A percentile compares a stretch with the other conserved stretches of the same genome.
phyloP scores from a whole-genome alignment of 441 rosid genomes.

The Geranium incanum region DNA sequence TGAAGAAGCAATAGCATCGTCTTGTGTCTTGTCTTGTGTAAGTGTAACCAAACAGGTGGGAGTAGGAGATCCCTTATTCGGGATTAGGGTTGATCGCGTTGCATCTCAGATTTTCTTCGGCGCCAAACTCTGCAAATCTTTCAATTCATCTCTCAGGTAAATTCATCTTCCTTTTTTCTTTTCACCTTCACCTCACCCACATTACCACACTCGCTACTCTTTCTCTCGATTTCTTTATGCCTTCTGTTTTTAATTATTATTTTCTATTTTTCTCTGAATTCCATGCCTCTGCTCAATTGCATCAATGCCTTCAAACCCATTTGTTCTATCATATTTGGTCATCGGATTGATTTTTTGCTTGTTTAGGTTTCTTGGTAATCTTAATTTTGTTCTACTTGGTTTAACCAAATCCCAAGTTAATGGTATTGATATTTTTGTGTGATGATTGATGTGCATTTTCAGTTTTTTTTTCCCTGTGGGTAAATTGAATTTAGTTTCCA shows the following conservation, averaged over 20 bases:
- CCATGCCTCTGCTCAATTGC: not conserved
- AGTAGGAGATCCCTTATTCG: conserved; percentile 30
- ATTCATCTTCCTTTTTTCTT: not conserved
- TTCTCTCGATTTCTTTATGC: too few relatives aligned
- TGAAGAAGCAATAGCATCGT: not conserved
- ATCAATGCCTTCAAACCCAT: too few relatives aligned
- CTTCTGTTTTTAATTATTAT: too few relatives aligned
- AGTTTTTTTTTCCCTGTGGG: not conserved
- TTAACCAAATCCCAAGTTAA: not conserved
- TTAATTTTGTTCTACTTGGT: not conserved
- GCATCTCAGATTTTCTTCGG: conserved; percentile 25
- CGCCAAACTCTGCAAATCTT: conserved; percentile 37
- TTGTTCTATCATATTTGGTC: too few relatives aligned
- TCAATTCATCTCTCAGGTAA: conserved; percentile 19
- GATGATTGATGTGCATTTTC: not conserved
- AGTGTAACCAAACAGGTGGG: conserved; percentile 40
- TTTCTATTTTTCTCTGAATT: not conserved
- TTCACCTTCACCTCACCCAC: not conserved
- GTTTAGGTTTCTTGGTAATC: not conserved
- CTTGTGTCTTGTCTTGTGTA: not conserved
- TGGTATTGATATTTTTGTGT: not conserved
- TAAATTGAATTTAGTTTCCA: not conserved
- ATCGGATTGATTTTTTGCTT: not conserved
- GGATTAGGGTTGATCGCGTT: conserved; percentile 42
- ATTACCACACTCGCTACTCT: not conserved